Percentiles rank a stretch among this genome's conserved stretches.
These are phyloP conservation scores for Oryza glumipatula DNA, from an alignment of 176 grass and related monocot genomes.

Conservation along the genomic window DNA sequence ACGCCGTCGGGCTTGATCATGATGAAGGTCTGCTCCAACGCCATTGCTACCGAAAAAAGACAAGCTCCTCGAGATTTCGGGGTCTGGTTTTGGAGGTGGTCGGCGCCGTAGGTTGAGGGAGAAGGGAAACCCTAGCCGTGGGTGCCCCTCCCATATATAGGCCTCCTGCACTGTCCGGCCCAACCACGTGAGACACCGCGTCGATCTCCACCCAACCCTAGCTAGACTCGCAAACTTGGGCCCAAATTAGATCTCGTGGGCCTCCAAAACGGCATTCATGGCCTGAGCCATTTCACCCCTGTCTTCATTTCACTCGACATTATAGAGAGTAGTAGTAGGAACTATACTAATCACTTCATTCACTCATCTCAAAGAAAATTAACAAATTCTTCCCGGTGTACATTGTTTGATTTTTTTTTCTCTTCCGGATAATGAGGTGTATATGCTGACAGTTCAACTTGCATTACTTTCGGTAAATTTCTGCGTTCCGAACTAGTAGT, in stretches of 20 bases:
- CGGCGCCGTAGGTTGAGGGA: constrained; percentile 28
- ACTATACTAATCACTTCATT: too few species aligned
- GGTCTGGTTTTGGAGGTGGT: neutral
- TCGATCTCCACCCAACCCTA: neutral
- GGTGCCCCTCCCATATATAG: constrained; percentile 40
- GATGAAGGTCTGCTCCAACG: constrained; percentile 73
- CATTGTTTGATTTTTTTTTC: too few species aligned
- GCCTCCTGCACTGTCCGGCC: too few species aligned
- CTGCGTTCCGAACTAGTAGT: too few species aligned
- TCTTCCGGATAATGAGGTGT: too few species aligned
- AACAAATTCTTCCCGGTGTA: too few species aligned
- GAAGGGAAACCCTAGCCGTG: constrained; percentile 39
- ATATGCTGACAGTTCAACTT: too few species aligned
- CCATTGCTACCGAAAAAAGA: neutral
- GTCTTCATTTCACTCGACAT: neutral
- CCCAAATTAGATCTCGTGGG: neutral
- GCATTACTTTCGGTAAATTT: too few species aligned
- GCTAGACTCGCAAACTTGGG: neutral
- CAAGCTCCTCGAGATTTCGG: neutral
- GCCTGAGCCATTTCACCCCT: neutral
- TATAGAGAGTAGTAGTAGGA: too few species aligned
- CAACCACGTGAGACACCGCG: neutral
- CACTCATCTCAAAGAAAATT: too few species aligned
- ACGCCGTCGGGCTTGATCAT: constrained; percentile 89
- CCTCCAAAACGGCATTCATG: neutral